Base-by-base conservation (phyloP, 2,329 filamentous ascomycete species). In the Fusarium irregulare region DNA sequence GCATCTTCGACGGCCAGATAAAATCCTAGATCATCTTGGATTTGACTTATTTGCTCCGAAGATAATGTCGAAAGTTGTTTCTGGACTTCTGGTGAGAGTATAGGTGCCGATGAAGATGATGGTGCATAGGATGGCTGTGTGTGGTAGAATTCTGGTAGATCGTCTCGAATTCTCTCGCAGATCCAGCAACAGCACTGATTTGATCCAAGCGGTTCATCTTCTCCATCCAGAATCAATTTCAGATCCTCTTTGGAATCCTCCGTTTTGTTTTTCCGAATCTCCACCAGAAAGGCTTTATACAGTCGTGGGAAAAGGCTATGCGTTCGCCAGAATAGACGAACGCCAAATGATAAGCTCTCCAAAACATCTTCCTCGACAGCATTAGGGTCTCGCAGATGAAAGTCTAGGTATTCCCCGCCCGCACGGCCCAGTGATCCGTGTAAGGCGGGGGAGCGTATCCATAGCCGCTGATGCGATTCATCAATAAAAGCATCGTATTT, bases 1-100 rank as follows among this genome's bases (percentile, higher is more conserved):
- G 66, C 66, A 27, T 57, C 63, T 21, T 69, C 60, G 7, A 55
- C 66, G 1, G 66, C 40, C 3, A 66, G 32, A 6, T 49, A 47
- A 14, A 69, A 69, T 11, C 66, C 66, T 0, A 69, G 7, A n/a
- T 69, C 66, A n/a, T 69, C 66, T 2, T 69, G 66, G 14, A 69
- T 69, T 6, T 69, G 66, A 1, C 53, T 42, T 5, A 70, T 12
- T 14, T 49, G 53, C 6, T 70, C 66, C 0, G 60, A 20, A 16
- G 66, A 66, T 20, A 69, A 23, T 2, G 37, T 23, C 3, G 25
- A 56, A 7, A 69, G 13, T 6, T 70, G 55, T 4, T 64, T 56
- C 10, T 57, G 48, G 18, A 48, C 41, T 4, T 14, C 7, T 7
- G 4, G 41, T 10, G 25, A 12, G 11, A 20, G 4, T 6, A 9